Base-by-base conservation (phyloP, 1,284 basidiomycete genomes). In the Apiotrichum siamense region DNA sequence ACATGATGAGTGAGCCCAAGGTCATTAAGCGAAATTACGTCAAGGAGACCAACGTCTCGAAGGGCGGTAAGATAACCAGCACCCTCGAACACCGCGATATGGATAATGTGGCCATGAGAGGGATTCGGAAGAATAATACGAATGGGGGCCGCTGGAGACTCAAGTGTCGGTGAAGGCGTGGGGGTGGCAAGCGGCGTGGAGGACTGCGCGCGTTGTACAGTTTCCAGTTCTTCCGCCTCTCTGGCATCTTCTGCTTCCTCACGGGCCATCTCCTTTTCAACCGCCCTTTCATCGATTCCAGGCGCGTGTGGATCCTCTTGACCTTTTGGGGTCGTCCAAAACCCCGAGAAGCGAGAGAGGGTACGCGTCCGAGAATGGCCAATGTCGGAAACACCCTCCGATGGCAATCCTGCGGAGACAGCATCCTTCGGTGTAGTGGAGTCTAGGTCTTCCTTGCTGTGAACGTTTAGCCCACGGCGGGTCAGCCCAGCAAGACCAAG, bases 11-110 rank as follows among this genome's bases (percentile, higher is more conserved):
- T 54, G 17, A 59, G 51, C 17, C 55, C 33, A 6, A 68, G 56
- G 2, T 53, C 57, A 6, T 47, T 27, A 1, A 66, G 52, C 3
- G 60, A 62, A 42, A 67, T 59, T n/a, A 66, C 45, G 38, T 72
- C 70, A 2, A 72, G 59, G 7, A 66, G 48, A 0, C 70, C 67
- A 20, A 59, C 60, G 38, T 72, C 67, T n/a, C 70, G 52, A 18
- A 72, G 49, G 5, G 67, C 57, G 7, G 59, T 55, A 15, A 70
- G 55, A 21, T 54, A 33, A 7, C 58, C 60, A 1, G 61, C 26
- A 20, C 63, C 60, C 47, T 65, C 59, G 9, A 65, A 54, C 17
- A 64, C 66, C 24, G 60, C 62, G 20, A 73, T 39, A 24, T 57
- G 52, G 26, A 69, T 63, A 11, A 72, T 64, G 24, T 55, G 55